Base-by-base conservation (phyloP, 495 filamentous ascomycete species). In the Xylaria palmicola region DNA sequence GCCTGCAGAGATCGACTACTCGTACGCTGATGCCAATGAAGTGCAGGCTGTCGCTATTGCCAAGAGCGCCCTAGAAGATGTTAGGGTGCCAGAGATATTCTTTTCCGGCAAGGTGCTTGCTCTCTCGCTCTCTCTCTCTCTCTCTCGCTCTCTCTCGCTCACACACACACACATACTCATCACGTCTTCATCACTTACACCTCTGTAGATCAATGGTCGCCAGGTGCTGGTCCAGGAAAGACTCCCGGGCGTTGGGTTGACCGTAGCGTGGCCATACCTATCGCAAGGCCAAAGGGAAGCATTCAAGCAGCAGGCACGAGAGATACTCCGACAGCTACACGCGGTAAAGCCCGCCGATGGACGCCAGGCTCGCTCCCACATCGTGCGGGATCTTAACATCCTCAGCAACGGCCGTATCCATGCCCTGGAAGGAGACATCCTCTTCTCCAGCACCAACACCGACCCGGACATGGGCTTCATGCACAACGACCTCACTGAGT, bases 241-340 rank as follows among this genome's bases (percentile, higher is more conserved):
- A 55, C 62, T 82, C 54, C 69, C 75, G 29, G 78, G 77, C 10
- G 77, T 79, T 64, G 63, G 60, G 9, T 56, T 82, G 22, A 63
- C 51, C 55, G 70, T 81, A n/a, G 78, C 78, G 29, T 80, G 74
- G 77, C 72, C 63, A 17, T 79, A 80, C 62, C 57, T 81, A 3
- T 73, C 74, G 4, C 39, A 53, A 43, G 36, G 10, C 9, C 77
- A 82, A 61, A 80, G 68, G 58, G 49, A 60, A 13, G 66, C 72
- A 4, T 79, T 73, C 59, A 80, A 79, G 64, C 43, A 75, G 48
- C 74, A 82, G 58, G 74, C 77, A 24, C 65, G 71, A 50, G 39
- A 67, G 17, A 69, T 79, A 41, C 62, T 79, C 65, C 22, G 50
- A 47, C 56, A 59, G 24, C 27, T 63, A 70, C 44, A 20, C 19